Conservation (phyloP, 805 yeast species). For the Schizosaccharomyces pombe region ASM294v3 CU329670.1:5483501-5484000, state of each 20-base stretch:
- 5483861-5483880: conserved; percentile 24
- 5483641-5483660: conserved; percentile 41
- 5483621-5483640: conserved; percentile 35
- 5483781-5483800: conserved; percentile 24
- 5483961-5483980: conserved; percentile 39
- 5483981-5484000: conserved; percentile 38
- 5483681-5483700: too few relatives aligned
- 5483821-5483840: conserved; percentile 27
- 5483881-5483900: conserved; percentile 32
- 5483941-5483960: conserved; percentile 34
- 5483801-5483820: conserved; percentile 25
- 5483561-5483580: conserved; percentile 23
- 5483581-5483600: conserved; percentile 30
- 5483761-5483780: conserved; percentile 22
- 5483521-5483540: conserved; percentile 20
- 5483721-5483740: conserved; percentile 17
- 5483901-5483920: conserved; percentile 26
- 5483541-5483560: conserved; percentile 25
- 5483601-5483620: conserved; percentile 37
- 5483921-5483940: conserved; percentile 17
- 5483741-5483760: conserved; percentile 20
- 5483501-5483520: conserved; percentile 21
- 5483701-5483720: too few relatives aligned
- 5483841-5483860: conserved; percentile 26
- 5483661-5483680: too few relatives aligned